Conservation (phyloP, 768 basidiomycete genomes). For the Amanita fuliginea region DNA sequence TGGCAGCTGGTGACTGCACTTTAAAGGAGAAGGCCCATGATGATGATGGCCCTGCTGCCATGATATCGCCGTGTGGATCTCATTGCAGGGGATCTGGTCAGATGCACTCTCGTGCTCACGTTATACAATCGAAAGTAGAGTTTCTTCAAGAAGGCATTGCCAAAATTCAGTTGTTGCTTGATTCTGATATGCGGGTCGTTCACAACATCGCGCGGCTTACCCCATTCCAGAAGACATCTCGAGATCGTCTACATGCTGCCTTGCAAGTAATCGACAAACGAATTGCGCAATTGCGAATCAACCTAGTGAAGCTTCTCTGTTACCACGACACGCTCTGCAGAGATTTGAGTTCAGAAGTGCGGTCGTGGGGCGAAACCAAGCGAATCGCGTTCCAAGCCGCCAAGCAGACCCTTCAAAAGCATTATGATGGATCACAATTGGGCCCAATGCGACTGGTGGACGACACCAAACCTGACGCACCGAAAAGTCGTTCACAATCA, state of each 20-base stretch:
- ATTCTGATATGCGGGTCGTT: conserved; percentile 57
- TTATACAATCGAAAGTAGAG: conserved; percentile 48
- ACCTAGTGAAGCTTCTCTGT: conserved; percentile 63
- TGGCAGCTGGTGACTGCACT: conserved; percentile 41
- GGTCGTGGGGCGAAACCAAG: conserved; percentile 55
- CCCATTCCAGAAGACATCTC: conserved; percentile 78
- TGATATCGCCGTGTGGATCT: conserved; percentile 12
- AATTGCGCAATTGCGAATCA: conserved; percentile 56
- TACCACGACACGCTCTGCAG: conserved; percentile 64
- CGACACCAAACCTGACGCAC: conserved; percentile 9
- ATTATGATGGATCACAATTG: conserved; percentile 27
- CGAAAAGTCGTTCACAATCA: conserved; percentile 13
- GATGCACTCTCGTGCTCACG: conserved; percentile 42
- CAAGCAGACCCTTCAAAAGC: conserved; percentile 45
- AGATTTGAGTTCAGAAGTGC: conserved; percentile 66
- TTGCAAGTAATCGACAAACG: conserved; percentile 54
- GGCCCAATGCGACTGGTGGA: conserved; percentile 18
- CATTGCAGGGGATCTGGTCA: conserved; percentile 17
- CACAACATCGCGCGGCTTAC: conserved; percentile 79
- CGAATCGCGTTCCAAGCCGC: conserved; percentile 67
- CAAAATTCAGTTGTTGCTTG: conserved; percentile 45
- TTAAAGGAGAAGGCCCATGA: conserved; percentile 10
- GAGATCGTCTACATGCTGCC: conserved; percentile 57
- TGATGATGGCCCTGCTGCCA: conserved; percentile 2
- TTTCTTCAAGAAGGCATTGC: conserved; percentile 53